Evolutionary conservation across 2,329 filamentous ascomycete genomes (phyloP).

Genomic region (Phialemoniopsis sp.): DNA sequence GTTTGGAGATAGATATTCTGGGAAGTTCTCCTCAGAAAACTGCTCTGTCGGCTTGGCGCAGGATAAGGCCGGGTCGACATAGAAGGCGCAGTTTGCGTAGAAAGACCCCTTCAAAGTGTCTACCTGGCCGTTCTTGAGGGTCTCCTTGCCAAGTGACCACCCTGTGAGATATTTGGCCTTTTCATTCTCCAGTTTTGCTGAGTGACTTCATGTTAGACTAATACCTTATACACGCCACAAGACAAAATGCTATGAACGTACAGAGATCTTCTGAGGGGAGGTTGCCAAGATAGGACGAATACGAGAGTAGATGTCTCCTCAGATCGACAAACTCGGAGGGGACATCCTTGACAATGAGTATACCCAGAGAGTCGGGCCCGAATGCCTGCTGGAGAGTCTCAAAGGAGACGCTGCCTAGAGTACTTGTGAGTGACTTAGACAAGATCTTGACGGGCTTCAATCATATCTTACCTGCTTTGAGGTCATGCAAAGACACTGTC

Average conservation of each 20-base stretch:
- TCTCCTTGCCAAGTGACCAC: conserved; percentile 81
- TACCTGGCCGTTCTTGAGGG: conserved; percentile 70
- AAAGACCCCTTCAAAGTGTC: conserved; percentile 81
- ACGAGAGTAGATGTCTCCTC: conserved; percentile 72
- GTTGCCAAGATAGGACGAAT: conserved; percentile 84
- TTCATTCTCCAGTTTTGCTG: conserved; percentile 54
- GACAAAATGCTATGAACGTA: conserved; percentile 27
- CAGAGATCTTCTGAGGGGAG: conserved; percentile 68
- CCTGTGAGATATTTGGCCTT: conserved; percentile 63
- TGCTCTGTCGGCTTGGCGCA: conserved; percentile 56
- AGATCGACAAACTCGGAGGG: conserved; percentile 68
- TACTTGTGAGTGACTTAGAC: conserved; percentile 4
- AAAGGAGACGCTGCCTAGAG: conserved; percentile 61
- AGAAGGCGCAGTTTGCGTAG: conserved; percentile 81
- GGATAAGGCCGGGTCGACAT: conserved; percentile 59
- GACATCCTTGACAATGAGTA: conserved; percentile 87
- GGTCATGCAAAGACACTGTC: conserved; percentile 57
- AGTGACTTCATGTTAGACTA: no score
- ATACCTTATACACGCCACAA: no score
- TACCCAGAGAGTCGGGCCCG: conserved; percentile 84
- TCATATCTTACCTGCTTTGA: conserved; percentile 47
- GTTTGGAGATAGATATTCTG: conserved; percentile 87
- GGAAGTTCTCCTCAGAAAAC: conserved; percentile 61
- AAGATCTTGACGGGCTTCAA: background rate
- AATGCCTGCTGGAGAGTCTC: conserved; percentile 74